phyloP scores from a whole-genome alignment of 768 basidiomycete genomes.

The Rhodotorula sphaerocarpa region DNA sequence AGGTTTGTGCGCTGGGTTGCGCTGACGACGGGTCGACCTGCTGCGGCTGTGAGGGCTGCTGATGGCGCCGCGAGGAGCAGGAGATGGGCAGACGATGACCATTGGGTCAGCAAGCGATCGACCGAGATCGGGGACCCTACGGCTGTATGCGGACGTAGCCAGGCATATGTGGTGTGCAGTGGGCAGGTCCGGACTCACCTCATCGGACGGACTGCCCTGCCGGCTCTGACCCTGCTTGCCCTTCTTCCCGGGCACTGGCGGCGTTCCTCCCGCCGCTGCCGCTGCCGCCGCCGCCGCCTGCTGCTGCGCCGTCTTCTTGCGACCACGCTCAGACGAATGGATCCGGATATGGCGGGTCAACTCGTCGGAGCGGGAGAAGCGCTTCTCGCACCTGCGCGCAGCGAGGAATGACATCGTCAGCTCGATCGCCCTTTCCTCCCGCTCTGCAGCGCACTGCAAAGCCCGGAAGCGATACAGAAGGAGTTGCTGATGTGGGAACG shows the following conservation, averaged over 20 bases:
- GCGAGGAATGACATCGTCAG: not conserved
- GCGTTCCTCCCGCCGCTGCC: conserved; percentile 44
- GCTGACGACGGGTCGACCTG: no score
- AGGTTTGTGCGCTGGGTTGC: not conserved
- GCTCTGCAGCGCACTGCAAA: not conserved
- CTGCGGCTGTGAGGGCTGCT: no score
- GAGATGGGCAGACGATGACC: no score
- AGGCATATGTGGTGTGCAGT: not conserved
- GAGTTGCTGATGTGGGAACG: fast-evolving
- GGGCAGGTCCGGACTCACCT: conserved; percentile 6
- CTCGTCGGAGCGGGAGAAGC: conserved; percentile 96
- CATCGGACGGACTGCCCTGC: conserved; percentile 20
- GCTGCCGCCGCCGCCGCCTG: conserved; percentile 40
- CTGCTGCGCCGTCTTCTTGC: conserved; percentile 32
- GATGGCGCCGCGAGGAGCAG: not conserved
- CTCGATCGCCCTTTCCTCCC: not conserved
- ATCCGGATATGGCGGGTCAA: conserved; percentile 92
- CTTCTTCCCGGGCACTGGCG: conserved; percentile 6
- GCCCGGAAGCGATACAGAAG: not conserved
- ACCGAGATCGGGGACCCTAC: not conserved
- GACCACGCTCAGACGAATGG: conserved; percentile 48
- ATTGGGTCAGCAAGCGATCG: no score
- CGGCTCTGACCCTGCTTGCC: conserved; percentile 17
- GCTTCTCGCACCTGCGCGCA: conserved; percentile 68
- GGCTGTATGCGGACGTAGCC: no score